phyloP scores from a whole-genome alignment of 768 basidiomycete species.

The Rhodotorula graminis region DNA sequence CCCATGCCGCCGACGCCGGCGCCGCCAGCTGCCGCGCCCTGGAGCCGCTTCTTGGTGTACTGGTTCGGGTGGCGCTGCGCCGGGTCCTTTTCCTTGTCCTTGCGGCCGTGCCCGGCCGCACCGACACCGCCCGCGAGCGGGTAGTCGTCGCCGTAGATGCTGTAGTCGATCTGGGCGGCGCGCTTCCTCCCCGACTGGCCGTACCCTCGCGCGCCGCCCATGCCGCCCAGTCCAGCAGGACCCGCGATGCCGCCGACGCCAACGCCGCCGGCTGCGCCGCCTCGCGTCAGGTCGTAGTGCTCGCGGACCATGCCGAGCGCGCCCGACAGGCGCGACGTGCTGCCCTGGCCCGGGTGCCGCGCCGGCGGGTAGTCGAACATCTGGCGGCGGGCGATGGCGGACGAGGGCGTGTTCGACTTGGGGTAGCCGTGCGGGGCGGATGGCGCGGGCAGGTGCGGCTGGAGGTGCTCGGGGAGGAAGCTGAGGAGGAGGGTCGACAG shows the following conservation, averaged over 20 bases:
- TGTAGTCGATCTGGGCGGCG: slow-evolving; percentile 15
- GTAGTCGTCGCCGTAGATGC: slow-evolving; percentile 29
- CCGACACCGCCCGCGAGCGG: slow-evolving; percentile 1
- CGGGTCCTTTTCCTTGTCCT: slow-evolving; percentile 16
- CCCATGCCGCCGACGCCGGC: background rate
- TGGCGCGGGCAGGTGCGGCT: slow-evolving; percentile 32
- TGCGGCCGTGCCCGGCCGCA: background rate
- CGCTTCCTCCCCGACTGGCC: slow-evolving; percentile 12
- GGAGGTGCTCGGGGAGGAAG: slow-evolving; percentile 39
- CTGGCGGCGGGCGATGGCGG: slow-evolving; percentile 17
- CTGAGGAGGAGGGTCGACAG: slow-evolving; percentile 33
- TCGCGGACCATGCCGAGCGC: slow-evolving; percentile 30
- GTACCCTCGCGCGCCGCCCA: background rate
- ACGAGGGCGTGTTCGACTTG: slow-evolving; percentile 8
- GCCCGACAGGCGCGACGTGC: slow-evolving; percentile 7
- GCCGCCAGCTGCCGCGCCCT: slow-evolving; percentile 1
- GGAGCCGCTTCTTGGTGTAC: slow-evolving; percentile 37
- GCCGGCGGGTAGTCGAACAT: slow-evolving; percentile 30
- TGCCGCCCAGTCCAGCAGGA: background rate
- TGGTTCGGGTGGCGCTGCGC: slow-evolving; percentile 36
- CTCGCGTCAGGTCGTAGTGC: slow-evolving; percentile 25
- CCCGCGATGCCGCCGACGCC: background rate
- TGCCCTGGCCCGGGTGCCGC: slow-evolving; percentile 20
- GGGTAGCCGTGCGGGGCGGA: slow-evolving; percentile 35
- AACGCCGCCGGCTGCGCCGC: background rate